Evolutionary conservation across 2,329 filamentous ascomycete species (phyloP), one percentile per base, ranked within the genome.

Genomic region (Fusarium sp.): DNA sequence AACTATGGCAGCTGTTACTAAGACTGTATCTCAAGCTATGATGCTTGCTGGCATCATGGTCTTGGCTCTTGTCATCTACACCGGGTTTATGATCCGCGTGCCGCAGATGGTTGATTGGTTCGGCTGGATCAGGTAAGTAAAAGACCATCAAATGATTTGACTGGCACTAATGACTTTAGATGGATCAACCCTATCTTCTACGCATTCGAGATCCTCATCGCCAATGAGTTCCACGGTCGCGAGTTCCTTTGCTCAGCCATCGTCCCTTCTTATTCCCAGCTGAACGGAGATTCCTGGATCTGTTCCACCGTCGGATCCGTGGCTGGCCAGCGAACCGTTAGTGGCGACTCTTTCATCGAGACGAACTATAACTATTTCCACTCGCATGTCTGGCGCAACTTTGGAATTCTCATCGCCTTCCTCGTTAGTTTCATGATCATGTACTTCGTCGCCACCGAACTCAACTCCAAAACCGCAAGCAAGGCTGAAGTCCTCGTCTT

Each of bases 151-250:
- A 0, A 1, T 6, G n/a, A 1, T 3, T 3, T 3, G 7, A 7
- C 1, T 1, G 0, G 15, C 20, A 2, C 50, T 63, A 28, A 63
- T 6, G 0, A 2, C 7, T 87, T 95, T 67, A 92, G 91, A 76
- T 94, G 90, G 80, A 83, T 94, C 51, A 91, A 94, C 62, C 91
- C 91, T 1, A 87, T 94, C 36, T 89, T 84, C 44, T 94, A 94
- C 73, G 90, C 86, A 3, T 95, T 94, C 69, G 92, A 94, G 75
- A 86, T 88, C 3, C 81, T 94, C 18, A 86, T 93, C 78, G 83
- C 89, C 62, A 95, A 94, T 77, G 93, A 96, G 75, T 91, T 92
- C 70, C 85, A 88, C 63, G 83, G 85, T 7, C 84, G 82, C 2
- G 71, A 83, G 1, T 91, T 90, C 48, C 78, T 80, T 2, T 94